A percentile compares a stretch with the other conserved stretches of the same genome.
Evolutionary conservation across 2,329 filamentous ascomycete genomes (phyloP).

Genomic region (Cladosporium sp.): DNA sequence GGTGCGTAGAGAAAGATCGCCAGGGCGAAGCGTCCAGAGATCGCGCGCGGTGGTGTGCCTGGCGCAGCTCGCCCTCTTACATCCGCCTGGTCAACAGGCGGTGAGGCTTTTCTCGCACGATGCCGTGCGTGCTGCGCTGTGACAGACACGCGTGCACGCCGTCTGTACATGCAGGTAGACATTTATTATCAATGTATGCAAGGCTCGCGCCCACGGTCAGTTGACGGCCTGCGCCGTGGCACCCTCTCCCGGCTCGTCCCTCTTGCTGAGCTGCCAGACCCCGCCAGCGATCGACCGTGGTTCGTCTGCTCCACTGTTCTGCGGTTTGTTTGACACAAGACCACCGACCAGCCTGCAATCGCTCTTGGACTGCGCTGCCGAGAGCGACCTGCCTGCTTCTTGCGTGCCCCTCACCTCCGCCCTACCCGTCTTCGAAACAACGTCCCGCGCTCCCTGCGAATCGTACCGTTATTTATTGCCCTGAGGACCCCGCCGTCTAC

Average conservation of each 20-base stretch:
- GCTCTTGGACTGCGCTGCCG: not conserved
- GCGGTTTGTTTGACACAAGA: not conserved
- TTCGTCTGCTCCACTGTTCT: not conserved
- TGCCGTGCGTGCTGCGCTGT: not conserved
- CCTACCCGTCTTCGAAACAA: not conserved
- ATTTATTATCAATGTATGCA: not conserved
- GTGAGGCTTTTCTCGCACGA: not conserved
- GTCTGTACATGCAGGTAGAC: not conserved
- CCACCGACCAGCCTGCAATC: not conserved
- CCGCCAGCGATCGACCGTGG: not conserved
- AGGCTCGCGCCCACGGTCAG: not conserved
- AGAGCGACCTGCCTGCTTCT: not conserved
- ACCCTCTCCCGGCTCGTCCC: not conserved
- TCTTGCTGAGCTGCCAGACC: not conserved
- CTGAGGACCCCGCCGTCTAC: not conserved
- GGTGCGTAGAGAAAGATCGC: not conserved
- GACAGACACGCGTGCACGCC: not conserved
- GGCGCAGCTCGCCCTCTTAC: not conserved
- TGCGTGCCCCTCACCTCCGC: not conserved
- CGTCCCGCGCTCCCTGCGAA: not conserved
- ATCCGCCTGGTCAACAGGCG: not conserved
- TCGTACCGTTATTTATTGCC: not conserved
- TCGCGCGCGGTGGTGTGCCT: not conserved
- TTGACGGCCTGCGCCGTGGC: conserved; percentile 2
- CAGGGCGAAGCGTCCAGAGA: not conserved